phyloP scores from a whole-genome alignment of 768 basidiomycete species.

The Mycena capillaripes region DNA sequence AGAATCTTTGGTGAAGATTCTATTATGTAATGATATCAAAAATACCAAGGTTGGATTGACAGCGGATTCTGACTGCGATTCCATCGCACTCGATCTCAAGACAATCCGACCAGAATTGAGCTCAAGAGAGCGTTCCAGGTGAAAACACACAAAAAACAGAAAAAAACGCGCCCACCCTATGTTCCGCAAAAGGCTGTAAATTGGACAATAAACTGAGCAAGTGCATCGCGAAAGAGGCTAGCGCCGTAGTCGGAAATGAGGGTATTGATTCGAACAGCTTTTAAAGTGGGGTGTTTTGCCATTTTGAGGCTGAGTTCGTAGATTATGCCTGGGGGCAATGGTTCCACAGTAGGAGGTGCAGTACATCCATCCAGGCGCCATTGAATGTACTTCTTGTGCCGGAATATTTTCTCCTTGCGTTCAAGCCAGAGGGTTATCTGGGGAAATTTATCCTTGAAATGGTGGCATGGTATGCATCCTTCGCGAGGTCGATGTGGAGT shows the following conservation, averaged over 20 bases:
- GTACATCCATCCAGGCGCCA: conserved; percentile 39
- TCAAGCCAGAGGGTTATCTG: conserved; percentile 38
- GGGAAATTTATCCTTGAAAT: conserved; percentile 44
- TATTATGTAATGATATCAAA: too few relatives aligned
- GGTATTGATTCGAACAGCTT: conserved; percentile 39
- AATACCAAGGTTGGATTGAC: too few relatives aligned
- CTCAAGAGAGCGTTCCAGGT: too few relatives aligned
- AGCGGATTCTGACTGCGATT: too few relatives aligned
- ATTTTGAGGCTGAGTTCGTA: conserved; percentile 1
- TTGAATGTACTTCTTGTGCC: conserved; percentile 28
- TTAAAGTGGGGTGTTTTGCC: conserved; percentile 43
- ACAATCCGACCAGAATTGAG: too few relatives aligned
- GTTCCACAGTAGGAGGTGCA: conserved; percentile 12
- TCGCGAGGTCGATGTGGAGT: conserved; percentile 29
- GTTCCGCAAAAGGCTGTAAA: too few relatives aligned
- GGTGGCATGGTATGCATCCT: conserved; percentile 32
- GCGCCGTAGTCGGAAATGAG: conserved; percentile 45
- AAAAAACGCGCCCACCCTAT: too few relatives aligned
- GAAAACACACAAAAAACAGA: too few relatives aligned
- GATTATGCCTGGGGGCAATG: conserved; percentile 30
- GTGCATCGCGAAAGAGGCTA: too few relatives aligned
- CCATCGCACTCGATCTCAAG: too few relatives aligned
- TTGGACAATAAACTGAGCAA: conserved; percentile 44
- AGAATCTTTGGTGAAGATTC: too few relatives aligned
- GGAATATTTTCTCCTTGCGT: conserved; percentile 49